These are phyloP conservation scores for Aspergillus caelatus DNA, from an alignment of 2,329 filamentous ascomycete genomes.

Conservation along the genomic window DNA sequence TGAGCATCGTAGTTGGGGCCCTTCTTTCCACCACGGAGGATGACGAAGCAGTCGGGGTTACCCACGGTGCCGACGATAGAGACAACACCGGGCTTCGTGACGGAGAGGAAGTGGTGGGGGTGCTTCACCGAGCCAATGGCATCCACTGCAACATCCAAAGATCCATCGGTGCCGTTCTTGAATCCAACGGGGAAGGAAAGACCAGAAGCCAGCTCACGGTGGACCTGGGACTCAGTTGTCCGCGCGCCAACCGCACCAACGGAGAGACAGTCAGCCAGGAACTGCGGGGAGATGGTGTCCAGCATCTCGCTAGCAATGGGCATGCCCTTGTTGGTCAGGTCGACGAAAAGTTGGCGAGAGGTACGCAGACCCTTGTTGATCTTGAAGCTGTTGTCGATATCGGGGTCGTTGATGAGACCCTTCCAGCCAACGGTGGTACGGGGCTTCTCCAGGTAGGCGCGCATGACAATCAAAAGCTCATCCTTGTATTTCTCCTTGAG, in stretches of 20 bases:
- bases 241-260: slow-evolving; percentile 93
- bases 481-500: slow-evolving; percentile 86
- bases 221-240: slow-evolving; percentile 93
- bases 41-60: slow-evolving; percentile 97
- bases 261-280: slow-evolving; percentile 87
- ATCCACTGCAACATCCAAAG: slow-evolving; percentile 85
- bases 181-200: slow-evolving; percentile 97
- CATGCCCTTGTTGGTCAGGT: slow-evolving; percentile 90
- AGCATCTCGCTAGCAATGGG: slow-evolving; percentile 97
- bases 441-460: slow-evolving; percentile 97
- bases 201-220: slow-evolving; percentile 90
- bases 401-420: slow-evolving; percentile 96
- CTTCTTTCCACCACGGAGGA: slow-evolving; percentile 86
- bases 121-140: slow-evolving; percentile 91
- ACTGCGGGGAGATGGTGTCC: slow-evolving; percentile 97
- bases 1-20: slow-evolving; percentile 91
- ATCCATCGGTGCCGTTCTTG: slow-evolving; percentile 98
- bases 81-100: slow-evolving; percentile 93
- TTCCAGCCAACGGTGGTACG: slow-evolving; percentile 99
- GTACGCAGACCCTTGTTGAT: slow-evolving; percentile 96
- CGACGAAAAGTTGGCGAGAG: slow-evolving; percentile 87
- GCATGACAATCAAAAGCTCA: slow-evolving; percentile 94
- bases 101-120: slow-evolving; percentile 94
- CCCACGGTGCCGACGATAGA: slow-evolving; percentile 93
- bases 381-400: slow-evolving; percentile 97